phyloP scores from a whole-genome alignment of 768 basidiomycete genomes.

The Boletales sp. region DNA sequence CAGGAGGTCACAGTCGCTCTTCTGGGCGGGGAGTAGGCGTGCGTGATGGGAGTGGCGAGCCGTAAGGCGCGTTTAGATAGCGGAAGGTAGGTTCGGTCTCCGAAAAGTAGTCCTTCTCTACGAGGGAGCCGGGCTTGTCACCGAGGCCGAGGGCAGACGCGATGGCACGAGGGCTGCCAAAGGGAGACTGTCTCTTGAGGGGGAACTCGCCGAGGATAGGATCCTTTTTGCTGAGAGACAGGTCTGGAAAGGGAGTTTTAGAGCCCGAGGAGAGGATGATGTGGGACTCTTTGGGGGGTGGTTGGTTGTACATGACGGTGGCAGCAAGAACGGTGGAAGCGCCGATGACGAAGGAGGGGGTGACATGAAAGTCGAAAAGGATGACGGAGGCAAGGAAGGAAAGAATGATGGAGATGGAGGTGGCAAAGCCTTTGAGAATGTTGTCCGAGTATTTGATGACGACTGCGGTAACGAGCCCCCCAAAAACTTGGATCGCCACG shows the following conservation, averaged over 20 bases:
- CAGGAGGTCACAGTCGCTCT: constrained; percentile 26
- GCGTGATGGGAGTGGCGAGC: constrained; percentile 47
- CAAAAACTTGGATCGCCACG: constrained; percentile 84
- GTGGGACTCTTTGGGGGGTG: constrained; percentile 37
- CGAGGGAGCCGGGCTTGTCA: constrained; percentile 24
- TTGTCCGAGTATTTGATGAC: constrained; percentile 98
- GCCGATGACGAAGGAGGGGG: constrained; percentile 82
- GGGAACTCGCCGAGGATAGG: constrained; percentile 61
- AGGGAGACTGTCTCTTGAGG: constrained; percentile 44
- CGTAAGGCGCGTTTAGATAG: constrained; percentile 48
- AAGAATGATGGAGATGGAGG: constrained; percentile 87
- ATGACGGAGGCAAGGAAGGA: constrained; percentile 92
- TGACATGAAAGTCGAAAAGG: constrained; percentile 88
- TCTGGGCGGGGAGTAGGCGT: constrained; percentile 42
- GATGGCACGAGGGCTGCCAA: constrained; percentile 48
- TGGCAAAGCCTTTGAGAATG: constrained; percentile 96
- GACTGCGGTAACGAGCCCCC: constrained; percentile 89
- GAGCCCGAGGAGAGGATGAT: constrained; percentile 31
- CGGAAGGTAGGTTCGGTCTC: constrained; percentile 42
- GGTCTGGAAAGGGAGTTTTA: constrained; percentile 37
- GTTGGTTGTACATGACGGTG: constrained; percentile 95
- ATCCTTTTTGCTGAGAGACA: constrained; percentile 46
- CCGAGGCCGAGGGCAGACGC: constrained; percentile 46
- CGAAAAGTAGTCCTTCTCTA: constrained; percentile 34
- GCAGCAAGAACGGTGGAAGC: constrained; percentile 80